Evolutionary conservation across 306 rosid genomes (phyloP).

Genomic region (Cicer bijugum): DNA sequence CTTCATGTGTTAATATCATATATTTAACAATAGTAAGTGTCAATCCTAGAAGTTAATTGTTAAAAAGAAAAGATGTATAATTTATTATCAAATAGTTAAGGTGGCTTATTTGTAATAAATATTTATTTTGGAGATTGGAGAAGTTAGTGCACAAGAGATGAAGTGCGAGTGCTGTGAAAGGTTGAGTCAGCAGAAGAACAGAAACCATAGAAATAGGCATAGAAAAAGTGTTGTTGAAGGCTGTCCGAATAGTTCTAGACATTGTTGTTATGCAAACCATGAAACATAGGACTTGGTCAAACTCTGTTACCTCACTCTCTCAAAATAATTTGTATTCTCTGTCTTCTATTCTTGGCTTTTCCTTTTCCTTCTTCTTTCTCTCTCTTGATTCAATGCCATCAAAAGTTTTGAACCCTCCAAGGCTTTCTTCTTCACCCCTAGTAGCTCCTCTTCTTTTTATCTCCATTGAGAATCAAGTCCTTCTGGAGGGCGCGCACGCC

Average conservation of each 20-base stretch:
- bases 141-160: background rate
- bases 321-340: constrained; percentile 16
- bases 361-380: background rate
- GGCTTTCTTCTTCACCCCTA: constrained; percentile 31
- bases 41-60: no score
- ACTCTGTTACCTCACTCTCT: constrained; percentile 28
- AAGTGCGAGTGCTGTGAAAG: background rate
- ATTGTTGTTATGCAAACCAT: constrained; percentile 27
- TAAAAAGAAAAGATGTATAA: no score
- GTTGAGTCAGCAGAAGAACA: constrained; percentile 32
- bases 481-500: constrained; percentile 64
- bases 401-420: constrained; percentile 46
- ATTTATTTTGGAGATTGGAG: background rate
- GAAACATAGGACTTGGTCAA: constrained; percentile 60
- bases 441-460: constrained; percentile 17
- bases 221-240: constrained; percentile 45
- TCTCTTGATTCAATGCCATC: constrained; percentile 47
- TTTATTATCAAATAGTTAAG: no score
- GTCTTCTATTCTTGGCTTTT: constrained; percentile 54
- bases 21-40: no score
- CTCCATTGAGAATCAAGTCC: constrained; percentile 43
- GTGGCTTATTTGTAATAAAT: background rate
- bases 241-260: constrained; percentile 47
- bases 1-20: no score
- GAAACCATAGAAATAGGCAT: constrained; percentile 40